Conservation (phyloP, 2,329 filamentous ascomycete genomes). For the Clonostachys byssicola region DNA sequence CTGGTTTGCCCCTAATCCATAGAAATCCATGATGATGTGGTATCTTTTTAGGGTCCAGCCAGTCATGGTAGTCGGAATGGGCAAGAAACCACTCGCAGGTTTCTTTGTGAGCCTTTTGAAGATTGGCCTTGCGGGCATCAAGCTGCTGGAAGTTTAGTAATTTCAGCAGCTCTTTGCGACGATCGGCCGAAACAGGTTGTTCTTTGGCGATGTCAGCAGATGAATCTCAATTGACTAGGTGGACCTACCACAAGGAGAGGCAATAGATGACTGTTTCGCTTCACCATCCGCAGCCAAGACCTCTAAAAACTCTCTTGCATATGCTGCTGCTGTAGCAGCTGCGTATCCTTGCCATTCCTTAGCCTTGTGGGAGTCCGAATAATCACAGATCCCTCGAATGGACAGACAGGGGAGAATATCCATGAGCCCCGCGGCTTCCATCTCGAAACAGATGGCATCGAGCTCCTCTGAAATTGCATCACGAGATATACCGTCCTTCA, state of each 20-base stretch:
- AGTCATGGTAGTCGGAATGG: constrained; percentile 3
- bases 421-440: constrained; percentile 18
- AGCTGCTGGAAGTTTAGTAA: constrained; percentile 7
- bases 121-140: constrained; percentile 5
- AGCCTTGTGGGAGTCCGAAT: constrained; percentile 13
- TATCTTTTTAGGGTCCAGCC: background rate
- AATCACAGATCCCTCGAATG: constrained; percentile 26
- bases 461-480: constrained; percentile 13
- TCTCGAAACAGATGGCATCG: constrained; percentile 13
- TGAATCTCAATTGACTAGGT: background rate
- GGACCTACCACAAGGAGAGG: background rate
- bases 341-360: constrained; percentile 16
- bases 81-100: constrained; percentile 12
- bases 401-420: constrained; percentile 18
- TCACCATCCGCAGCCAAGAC: background rate
- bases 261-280: background rate
- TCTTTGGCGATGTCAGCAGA: background rate
- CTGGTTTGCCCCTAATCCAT: constrained; percentile 4
- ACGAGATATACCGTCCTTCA: constrained; percentile 19
- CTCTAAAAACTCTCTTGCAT: constrained; percentile 8
- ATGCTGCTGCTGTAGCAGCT: constrained; percentile 14
- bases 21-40: constrained; percentile 1
- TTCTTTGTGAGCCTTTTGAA: constrained; percentile 5
- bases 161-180: constrained; percentile 3
- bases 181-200: background rate